Evolutionary conservation across 257 asterid species (phyloP), one percentile per base, ranked within the genome.

Genomic region (Przewalskia tangutica): DNA sequence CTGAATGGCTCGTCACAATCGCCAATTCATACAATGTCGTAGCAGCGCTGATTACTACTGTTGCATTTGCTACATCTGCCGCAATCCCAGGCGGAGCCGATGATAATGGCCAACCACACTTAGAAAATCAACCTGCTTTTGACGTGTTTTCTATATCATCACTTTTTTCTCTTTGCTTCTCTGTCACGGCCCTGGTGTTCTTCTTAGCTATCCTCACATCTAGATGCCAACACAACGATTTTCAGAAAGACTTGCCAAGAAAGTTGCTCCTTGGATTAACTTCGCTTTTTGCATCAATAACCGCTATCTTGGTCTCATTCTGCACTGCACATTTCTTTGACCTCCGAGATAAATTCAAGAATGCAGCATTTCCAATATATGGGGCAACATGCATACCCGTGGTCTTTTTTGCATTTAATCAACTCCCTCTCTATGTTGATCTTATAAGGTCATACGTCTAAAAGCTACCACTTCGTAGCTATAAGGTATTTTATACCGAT

Each of bases 151-250:
- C 94, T n/a, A 17, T 92, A 1, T 11, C 86, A 3, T 89, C 95
- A 0, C 83, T 91, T 5, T 78, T 87, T 0, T 90, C 92, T 4
- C 93, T 92, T 81, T 86, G 95, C 87, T 85, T 89, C 10, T 87
- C 97, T 3, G 88, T 89, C 60, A 92, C 93, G 0, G 88, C 95
- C 20, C 89, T 92, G 8, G 89, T 92, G 48, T 88, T 85, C 83
- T 91, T 92, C 38, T 90, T 92, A 7, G 89, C 92, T 0, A 91
- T 91, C 81, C 89, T 91, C 81, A 89, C 95, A 3, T 92, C 95
- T 1, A 84, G 93, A 10, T 88, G 89, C 50, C 86, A 86, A 42
- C 90, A 87, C 64, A 71, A 59, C 4, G 91, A 92, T 63, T 91
- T 91, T 84, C 84, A 66, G 87, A 16, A 8, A 0, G 66, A 83